Percentiles rank a stretch among this genome's conserved stretches.
phyloP scores from a whole-genome alignment of 2,329 filamentous ascomycete species.

The Phyllosticta capitalensis region DNA sequence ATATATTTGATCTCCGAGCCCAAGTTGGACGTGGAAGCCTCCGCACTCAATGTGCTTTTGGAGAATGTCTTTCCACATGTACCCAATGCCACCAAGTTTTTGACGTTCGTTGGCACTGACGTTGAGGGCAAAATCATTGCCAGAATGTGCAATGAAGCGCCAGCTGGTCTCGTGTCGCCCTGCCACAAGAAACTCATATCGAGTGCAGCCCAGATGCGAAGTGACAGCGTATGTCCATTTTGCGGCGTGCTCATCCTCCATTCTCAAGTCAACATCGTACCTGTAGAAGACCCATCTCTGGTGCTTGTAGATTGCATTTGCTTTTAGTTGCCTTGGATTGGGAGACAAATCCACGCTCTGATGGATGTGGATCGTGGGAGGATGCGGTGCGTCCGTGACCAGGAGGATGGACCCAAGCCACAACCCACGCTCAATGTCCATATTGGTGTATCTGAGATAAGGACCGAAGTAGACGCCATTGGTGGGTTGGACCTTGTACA shows the following conservation, averaged over 20 bases:
- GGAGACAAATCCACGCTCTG: slow-evolving; percentile 83
- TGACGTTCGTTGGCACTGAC: slow-evolving; percentile 79
- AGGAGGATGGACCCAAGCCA: slow-evolving; percentile 94
- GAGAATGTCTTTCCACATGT: slow-evolving; percentile 99
- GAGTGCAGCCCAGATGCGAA: slow-evolving; percentile 91
- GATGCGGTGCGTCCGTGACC: slow-evolving; percentile 81
- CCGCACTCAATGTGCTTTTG: slow-evolving; percentile 96
- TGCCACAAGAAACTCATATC: slow-evolving; percentile 93
- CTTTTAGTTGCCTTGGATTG: slow-evolving; percentile 78
- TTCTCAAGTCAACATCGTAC: slow-evolving; percentile 81
- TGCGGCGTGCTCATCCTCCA: slow-evolving; percentile 67
- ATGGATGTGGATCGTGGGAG: slow-evolving; percentile 93
- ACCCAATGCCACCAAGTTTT: slow-evolving; percentile 77
- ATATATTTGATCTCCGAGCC: slow-evolving; percentile 89
- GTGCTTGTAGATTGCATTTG: slow-evolving; percentile 75
- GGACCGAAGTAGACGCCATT: slow-evolving; percentile 98
- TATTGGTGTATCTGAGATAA: slow-evolving; percentile 91
- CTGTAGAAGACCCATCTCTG: slow-evolving; percentile 94
- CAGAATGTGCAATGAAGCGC: slow-evolving; percentile 92
- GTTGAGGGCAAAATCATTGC: slow-evolving; percentile 86
- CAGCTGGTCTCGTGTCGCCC: slow-evolving; percentile 83
- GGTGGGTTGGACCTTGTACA: slow-evolving; percentile 87
- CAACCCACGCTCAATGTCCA: slow-evolving; percentile 82
- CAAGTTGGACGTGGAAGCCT: slow-evolving; percentile 89
- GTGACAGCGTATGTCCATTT: slow-evolving; percentile 99